Percentiles rank a stretch among this genome's conserved stretches.
These are phyloP conservation scores for Aspergillus fumigatus DNA, from an alignment of 2,329 filamentous ascomycete species.

Conservation along the genomic window DNA sequence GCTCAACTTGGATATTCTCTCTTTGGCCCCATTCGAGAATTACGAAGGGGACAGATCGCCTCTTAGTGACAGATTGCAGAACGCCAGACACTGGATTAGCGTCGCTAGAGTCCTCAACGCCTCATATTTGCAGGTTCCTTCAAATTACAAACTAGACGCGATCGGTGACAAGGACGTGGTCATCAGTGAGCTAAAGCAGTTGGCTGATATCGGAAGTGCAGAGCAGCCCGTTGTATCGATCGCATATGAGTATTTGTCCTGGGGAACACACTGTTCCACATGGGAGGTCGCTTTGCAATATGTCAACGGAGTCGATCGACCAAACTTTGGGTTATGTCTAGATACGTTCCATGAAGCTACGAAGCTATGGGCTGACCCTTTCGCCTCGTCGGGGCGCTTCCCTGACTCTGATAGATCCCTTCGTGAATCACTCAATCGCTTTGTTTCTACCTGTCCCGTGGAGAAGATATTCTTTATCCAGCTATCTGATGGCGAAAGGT, in stretches of 20 bases:
- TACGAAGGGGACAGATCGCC: constrained; percentile 30
- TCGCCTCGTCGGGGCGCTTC: constrained; percentile 19
- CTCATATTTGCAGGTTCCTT: constrained; percentile 29
- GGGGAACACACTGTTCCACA: constrained; percentile 27
- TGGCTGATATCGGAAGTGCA: constrained; percentile 26
- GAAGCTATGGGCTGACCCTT: constrained; percentile 30
- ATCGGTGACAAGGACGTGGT: constrained; percentile 24
- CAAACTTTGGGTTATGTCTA: constrained; percentile 36
- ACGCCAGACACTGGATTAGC: constrained; percentile 30
- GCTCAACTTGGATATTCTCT: constrained; percentile 20
- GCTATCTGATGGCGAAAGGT: constrained; percentile 32
- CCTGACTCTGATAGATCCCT: constrained; percentile 16
- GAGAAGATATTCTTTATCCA: constrained; percentile 35
- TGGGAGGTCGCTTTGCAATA: constrained; percentile 31
- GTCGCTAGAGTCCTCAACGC: constrained; percentile 22
- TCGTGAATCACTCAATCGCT: constrained; percentile 19
- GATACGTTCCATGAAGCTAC: constrained; percentile 34
- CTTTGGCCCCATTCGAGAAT: constrained; percentile 34
- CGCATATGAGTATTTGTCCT: constrained; percentile 34
- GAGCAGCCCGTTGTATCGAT: constrained; percentile 21
- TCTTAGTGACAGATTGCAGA: constrained; percentile 23
- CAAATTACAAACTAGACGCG: constrained; percentile 21
- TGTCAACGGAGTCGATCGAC: constrained; percentile 23
- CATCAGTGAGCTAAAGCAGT: constrained; percentile 25
- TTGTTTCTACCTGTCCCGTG: constrained; percentile 14